Evolutionary conservation across 2,329 filamentous ascomycete genomes (phyloP), one percentile per base, ranked within the genome.

Genomic region (Tolypocladium album): DNA sequence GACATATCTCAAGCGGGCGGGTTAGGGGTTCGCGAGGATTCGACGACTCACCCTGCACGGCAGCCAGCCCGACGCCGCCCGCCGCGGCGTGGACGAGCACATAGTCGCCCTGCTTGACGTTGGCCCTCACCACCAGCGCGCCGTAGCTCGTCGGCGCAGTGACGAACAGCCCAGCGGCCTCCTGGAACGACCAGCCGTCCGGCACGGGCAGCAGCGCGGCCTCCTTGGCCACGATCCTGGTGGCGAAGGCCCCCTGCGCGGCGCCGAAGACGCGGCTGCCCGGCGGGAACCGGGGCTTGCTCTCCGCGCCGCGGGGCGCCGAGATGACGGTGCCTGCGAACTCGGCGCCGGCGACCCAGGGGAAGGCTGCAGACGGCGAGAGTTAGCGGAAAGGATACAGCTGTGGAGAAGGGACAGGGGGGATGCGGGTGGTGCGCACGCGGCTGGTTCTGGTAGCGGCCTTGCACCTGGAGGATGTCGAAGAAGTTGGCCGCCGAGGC

Each of bases 401-500:
- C 20, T 17, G 24, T 15, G 24, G 5, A 43, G 36, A 55, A 55
- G 34, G 3, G 36, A n/a, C 3, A 5, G 13, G 43, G 17, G 58
- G 57, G 42, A 20, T 3, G 27, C 27, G 27, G 27, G 27, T 3
- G 27, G 27, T 3, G 63, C 77, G 38, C 73, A 83, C 81, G 85
- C 0, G 92, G 92, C 68, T 97, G 92, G 71, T 90, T 83, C 71
- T 97, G 93, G 76, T 97, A 97, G 83, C 95, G 96, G 60, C 93
- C 93, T 70, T 91, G 88, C 70, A 97, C 91, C 71, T 97, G 93
- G 59, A 97, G 85, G 61, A 96, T 88, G 73, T 97, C 93, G 79
- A 97, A 97, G 82, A 97, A 97, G 78, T 97, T 97, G 68, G 90
- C 90, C 24, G 91, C 93, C 0, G 89, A 83, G 55, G 93, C 90